A percentile compares a stretch with the other conserved stretches of the same genome.
Evolutionary conservation across 257 asterid species (phyloP).

Genomic region (Solanum arcanum): DNA sequence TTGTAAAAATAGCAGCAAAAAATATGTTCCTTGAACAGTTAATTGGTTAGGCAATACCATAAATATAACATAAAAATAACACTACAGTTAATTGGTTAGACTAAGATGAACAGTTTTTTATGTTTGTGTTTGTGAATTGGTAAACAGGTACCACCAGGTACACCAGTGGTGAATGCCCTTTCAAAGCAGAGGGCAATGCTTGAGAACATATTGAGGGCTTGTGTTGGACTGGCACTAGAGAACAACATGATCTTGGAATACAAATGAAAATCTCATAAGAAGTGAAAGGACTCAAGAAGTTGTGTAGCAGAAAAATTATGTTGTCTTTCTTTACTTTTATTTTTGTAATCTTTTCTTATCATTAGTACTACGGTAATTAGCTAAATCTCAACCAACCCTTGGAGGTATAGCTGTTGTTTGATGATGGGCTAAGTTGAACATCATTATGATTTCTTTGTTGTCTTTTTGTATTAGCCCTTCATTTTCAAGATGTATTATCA

Average conservation of each 20-base stretch:
- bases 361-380: not conserved
- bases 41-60: not conserved
- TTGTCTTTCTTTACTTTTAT: not conserved
- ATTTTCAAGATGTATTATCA: not conserved
- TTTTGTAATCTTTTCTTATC: not conserved
- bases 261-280: slow-evolving; percentile 36
- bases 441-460: not conserved
- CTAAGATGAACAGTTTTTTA: not conserved
- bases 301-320: not conserved
- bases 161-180: slow-evolving; percentile 94
- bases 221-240: slow-evolving; percentile 94
- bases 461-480: not conserved
- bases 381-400: not conserved
- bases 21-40: not conserved
- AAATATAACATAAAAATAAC: too few species aligned
- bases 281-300: not conserved
- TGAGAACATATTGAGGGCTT: slow-evolving; percentile 94
- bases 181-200: slow-evolving; percentile 97
- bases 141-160: slow-evolving; percentile 91
- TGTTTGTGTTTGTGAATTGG: not conserved
- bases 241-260: slow-evolving; percentile 98
- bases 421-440: not conserved
- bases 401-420: not conserved
- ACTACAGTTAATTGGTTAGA: not conserved
- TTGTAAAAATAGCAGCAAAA: not conserved